Base-by-base conservation (phyloP, 2,329 filamentous ascomycete genomes). In the Fusarium sp. region DNA sequence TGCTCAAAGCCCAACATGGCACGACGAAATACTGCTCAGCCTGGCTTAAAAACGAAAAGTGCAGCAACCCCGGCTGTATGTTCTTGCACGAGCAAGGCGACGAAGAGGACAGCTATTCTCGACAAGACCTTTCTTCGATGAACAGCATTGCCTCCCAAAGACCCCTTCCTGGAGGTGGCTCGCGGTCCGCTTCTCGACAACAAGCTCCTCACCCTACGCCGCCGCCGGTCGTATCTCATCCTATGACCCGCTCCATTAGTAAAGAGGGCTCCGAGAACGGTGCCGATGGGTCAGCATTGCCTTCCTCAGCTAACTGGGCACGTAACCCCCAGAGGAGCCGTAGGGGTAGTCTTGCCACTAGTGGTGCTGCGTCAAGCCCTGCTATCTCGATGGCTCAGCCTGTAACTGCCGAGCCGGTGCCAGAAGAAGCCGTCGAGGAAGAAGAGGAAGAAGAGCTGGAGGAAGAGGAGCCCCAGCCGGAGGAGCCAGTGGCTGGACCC, bases 11-110 rank as follows among this genome's bases (percentile, higher is more conserved):
- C 6, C 90, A 90, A 77, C 81, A 90, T 56, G 96, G 96, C 25
- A 99, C 96, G 1, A 99, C 96, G 7, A 99, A 99, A 79, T 99
- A 99, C 81, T 99, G 96, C 80, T 99, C 96, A 0, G 95, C 96
- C 6, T 99, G 97, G 85, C 86, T 99, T 20, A 92, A 97, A 62
- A 94, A 97, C 73, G 96, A 99, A 80, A 92, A 91, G 72, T 99
- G 96, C 81, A 94, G 93, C 60, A 99, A 99, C 77, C 90, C 95
- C 54, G 95, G 96, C 69, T 99, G 96, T 84, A 99, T 98, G 89
- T 99, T 99, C 80, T 83, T 99, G 53, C 96, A 99, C 77, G 97
- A 99, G 81, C 92, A 96, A 42, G 97, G 96, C n/a, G 96, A 99
- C 77, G 96, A 98, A 75, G 95, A 96, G 73, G 95, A 98, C 77